phyloP scores from a whole-genome alignment of 768 basidiomycete species.

The Termitomyces titanicus region DNA sequence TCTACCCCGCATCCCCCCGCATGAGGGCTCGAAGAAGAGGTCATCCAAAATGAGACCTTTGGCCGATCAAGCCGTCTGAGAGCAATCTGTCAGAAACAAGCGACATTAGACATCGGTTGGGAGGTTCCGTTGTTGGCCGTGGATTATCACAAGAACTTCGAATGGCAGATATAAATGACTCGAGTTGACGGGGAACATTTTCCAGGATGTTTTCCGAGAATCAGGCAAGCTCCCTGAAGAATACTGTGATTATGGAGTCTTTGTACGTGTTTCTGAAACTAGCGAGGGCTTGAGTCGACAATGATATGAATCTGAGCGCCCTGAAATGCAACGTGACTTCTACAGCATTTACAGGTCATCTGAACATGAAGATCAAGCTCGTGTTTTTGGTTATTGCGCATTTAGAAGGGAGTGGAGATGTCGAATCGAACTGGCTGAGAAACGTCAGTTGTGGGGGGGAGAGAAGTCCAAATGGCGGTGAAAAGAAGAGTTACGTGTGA shows the following conservation, averaged over 20 bases:
- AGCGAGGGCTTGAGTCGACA: not conserved
- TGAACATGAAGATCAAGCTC: not conserved
- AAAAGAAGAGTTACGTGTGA: not conserved
- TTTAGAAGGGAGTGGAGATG: not conserved
- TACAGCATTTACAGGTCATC: not conserved
- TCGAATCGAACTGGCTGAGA: too few species aligned
- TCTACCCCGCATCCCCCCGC: not conserved
- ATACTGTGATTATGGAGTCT: not conserved
- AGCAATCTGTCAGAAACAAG: not conserved
- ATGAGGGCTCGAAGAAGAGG: not conserved
- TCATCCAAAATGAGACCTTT: not conserved
- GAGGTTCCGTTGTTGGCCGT: not conserved
- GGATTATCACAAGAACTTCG: not conserved
- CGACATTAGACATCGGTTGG: too few species aligned
- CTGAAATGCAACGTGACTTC: not conserved
- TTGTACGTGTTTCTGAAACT: not conserved
- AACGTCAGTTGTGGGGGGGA: not conserved
- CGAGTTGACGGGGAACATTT: not conserved
- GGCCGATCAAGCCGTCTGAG: not conserved
- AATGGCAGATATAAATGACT: not conserved
- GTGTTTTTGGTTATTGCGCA: not conserved
- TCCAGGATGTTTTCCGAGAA: not conserved
- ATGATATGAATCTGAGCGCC: not conserved
- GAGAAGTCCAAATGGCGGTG: too few species aligned
- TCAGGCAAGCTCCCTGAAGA: too few species aligned